Evolutionary conservation across 2,329 filamentous ascomycete genomes (phyloP).

Genomic region (Didymellaceae sp.): DNA sequence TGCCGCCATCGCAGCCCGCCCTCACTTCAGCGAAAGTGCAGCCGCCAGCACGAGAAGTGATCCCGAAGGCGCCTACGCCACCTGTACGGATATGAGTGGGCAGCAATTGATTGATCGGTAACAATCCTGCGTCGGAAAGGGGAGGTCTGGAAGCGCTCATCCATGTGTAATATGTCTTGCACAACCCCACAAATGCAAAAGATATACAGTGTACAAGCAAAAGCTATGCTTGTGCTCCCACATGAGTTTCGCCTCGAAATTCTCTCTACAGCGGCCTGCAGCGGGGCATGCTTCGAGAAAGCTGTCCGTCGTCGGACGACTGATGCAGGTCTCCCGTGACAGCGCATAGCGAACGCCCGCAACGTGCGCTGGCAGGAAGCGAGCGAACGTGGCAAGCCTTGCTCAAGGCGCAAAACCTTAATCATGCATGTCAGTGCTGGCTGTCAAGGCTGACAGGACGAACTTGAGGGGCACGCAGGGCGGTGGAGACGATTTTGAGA

Average conservation of each 20-base stretch:
- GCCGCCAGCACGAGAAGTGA: constrained; percentile 17
- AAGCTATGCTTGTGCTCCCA: constrained; percentile 4
- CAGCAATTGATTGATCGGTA: not conserved
- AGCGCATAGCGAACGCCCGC: constrained; percentile 17
- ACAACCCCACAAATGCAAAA: not conserved
- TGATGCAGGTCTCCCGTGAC: constrained; percentile 8
- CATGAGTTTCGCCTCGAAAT: constrained; percentile 3
- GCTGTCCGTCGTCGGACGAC: constrained; percentile 9
- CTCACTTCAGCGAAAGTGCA: constrained; percentile 8
- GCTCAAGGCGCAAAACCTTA: constrained; percentile 14
- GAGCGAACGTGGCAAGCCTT: constrained; percentile 18
- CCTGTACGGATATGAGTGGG: not conserved
- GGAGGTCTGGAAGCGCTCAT: not conserved
- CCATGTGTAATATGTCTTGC: not conserved
- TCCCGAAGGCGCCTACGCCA: constrained; percentile 6
- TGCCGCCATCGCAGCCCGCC: constrained; percentile 12
- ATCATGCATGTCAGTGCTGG: constrained; percentile 5
- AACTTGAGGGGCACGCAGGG: constrained; percentile 13
- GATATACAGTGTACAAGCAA: not conserved
- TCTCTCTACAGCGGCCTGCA: not conserved
- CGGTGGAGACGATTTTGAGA: constrained; percentile 1
- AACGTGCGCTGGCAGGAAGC: constrained; percentile 20
- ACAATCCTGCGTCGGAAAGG: not conserved
- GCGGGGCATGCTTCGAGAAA: constrained; percentile 14
- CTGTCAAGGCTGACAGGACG: constrained; percentile 6